These are phyloP conservation scores for Daldinia decipiens DNA, from an alignment of 495 filamentous ascomycete genomes.

Conservation along the genomic window DNA sequence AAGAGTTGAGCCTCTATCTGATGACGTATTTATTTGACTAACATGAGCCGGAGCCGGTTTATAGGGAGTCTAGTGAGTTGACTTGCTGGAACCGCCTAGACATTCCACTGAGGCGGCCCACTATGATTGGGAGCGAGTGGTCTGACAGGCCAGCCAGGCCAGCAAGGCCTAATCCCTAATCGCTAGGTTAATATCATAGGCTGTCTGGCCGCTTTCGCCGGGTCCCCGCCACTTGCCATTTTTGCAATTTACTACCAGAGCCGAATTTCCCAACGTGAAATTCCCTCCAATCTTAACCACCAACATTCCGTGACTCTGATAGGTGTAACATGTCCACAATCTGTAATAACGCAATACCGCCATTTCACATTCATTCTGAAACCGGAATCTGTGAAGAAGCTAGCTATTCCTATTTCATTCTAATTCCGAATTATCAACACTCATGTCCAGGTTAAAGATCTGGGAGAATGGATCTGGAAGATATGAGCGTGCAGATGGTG, in stretches of 20 bases:
- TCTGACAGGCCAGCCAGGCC: conserved; percentile 21
- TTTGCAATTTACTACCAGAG: conserved; percentile 31
- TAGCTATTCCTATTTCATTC: conserved; percentile 7
- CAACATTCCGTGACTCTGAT: conserved; percentile 32
- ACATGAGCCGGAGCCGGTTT: background rate
- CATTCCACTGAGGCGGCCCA: conserved; percentile 7
- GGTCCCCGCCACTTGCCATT: conserved; percentile 27
- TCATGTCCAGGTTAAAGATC: conserved; percentile 40
- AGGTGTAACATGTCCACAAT: conserved; percentile 42
- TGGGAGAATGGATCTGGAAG: conserved; percentile 51
- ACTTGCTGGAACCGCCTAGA: background rate
- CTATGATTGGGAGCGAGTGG: background rate
- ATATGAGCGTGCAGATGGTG: conserved; percentile 50
- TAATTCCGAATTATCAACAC: conserved; percentile 10
- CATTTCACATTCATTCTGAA: conserved; percentile 27
- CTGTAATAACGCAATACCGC: conserved; percentile 45
- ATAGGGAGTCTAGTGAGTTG: conserved; percentile 2
- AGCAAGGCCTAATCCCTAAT: conserved; percentile 10
- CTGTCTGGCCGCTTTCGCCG: conserved; percentile 36
- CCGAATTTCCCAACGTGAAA: conserved; percentile 38
- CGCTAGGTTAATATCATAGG: conserved; percentile 23
- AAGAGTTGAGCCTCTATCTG: background rate
- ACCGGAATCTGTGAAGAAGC: conserved; percentile 22
- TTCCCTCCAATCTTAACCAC: conserved; percentile 35
- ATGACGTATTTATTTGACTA: conserved; percentile 11